A percentile compares a stretch with the other conserved stretches of the same genome.
These are phyloP conservation scores for Tripidium arundinaceum DNA, from an alignment of 202 grass and related monocot species.

Conservation along the genomic window DNA sequence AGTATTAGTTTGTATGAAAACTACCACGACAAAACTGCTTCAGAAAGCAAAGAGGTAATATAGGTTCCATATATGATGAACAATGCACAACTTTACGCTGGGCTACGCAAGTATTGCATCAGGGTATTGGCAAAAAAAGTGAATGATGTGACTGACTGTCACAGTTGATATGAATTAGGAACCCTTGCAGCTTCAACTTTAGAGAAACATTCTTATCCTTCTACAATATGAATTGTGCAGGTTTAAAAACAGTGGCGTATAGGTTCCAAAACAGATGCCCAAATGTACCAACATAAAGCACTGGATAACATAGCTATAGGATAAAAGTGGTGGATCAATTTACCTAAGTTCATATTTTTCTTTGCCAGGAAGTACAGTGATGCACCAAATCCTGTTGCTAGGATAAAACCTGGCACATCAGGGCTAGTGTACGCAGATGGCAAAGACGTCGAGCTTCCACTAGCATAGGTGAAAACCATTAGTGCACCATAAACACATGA, in stretches of 20 bases:
- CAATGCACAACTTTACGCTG: neutral
- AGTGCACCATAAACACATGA: conserved; percentile 75
- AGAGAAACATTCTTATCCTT: neutral
- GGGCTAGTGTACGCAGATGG: conserved; percentile 56
- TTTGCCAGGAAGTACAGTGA: conserved; percentile 93
- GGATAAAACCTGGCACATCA: conserved; percentile 71
- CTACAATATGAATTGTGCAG: neutral
- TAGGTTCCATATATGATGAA: neutral
- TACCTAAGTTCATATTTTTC: conserved; percentile 93
- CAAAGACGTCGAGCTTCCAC: conserved; percentile 59
- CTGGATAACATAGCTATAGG: neutral
- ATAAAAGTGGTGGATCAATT: neutral
- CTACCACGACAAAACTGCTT: neutral
- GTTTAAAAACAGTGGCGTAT: neutral
- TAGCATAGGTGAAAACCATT: conserved; percentile 84
- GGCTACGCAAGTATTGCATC: neutral
- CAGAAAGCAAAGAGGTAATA: neutral
- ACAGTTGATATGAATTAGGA: neutral
- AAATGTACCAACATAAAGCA: neutral
- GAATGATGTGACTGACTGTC: neutral
- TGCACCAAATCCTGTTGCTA: conserved; percentile 83
- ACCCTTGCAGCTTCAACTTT: neutral
- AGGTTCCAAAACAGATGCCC: neutral
- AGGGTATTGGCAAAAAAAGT: neutral
- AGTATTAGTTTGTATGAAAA: conserved; percentile 8